Base-by-base conservation (phyloP, 2,329 filamentous ascomycete species). In the Thielaviopsis populi region DNA sequence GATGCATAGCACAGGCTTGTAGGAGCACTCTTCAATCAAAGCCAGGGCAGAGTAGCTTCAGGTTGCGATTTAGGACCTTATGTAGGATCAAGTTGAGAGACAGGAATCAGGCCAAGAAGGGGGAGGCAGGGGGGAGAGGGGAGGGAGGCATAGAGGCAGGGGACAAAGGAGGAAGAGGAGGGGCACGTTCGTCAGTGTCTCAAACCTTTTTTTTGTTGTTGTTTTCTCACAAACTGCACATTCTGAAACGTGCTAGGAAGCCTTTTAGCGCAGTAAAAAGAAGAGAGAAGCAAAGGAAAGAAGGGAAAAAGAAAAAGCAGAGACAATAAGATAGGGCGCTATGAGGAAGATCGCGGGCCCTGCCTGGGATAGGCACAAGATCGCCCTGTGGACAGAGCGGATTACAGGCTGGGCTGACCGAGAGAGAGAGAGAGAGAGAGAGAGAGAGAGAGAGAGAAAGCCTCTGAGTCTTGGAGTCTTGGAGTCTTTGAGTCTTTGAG, bases 171-270 rank as follows among this genome's bases (percentile, higher is more conserved):
- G 19, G 3, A 10, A 27, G 15, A 27, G 46, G 46, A 48, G 50
- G 27, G 15, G 50, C 42, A 15, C 24, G 17, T 1, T 15, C 50
- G 27, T 56, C 50, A 56, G 11, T 56, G 50, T 37, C 27, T 56
- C 50, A 56, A 56, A 56, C 27, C n/a, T 30, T 56, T 17, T 54
- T 30, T 56, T 56, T 56, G n/a, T n/a, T n/a, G n/a, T n/a, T 37
- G 24, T 17, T 33, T 56, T 56, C 50, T 56, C 24, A 56, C 8
- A 33, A 33, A 33, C 27, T 56, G 24, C 17, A 19, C 15, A 11
- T n/a, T 37, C 50, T 56, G 50, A 56, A 56, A 56, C 50, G 50
- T 13, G 33, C 17, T 8, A 56, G 30, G 15, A 19, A 17, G 50
- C 7, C 10, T 7, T 50, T 24, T 50, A 50, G 46, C 10, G 46